Evolutionary conservation across 352 stramenopile genomes (phyloP), one percentile per base, ranked within the genome.

Genomic region (Phytophthora vignae): DNA sequence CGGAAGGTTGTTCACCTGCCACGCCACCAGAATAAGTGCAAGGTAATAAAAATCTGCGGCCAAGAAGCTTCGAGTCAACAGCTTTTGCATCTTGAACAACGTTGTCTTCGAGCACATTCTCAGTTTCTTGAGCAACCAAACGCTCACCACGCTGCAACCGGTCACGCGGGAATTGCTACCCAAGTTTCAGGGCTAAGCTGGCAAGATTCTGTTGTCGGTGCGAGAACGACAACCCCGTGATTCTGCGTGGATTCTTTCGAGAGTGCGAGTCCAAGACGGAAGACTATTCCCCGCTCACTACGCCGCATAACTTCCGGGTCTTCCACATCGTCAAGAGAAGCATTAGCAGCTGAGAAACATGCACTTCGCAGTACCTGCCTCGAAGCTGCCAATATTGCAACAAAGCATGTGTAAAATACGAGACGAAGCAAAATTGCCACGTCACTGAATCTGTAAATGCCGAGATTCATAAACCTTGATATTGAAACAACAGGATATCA

Each of bases 71-170:
- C 44, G 55, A 3, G 15, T 15, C 19, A 67, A 73, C 52, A 46
- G 60, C 8, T 60, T 67, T 11, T 60, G 57, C 36, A 60, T 65
- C 33, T 22, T 69, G 1, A 56, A 55, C 21, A 55, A 69, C 25
- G 25, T 19, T 0, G 27, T 69, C 2, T 74, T 65, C 55, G 60
- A 69, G 22, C 33, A 52, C 7, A 69, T 74, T 22, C 44, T 65
- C 29, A 60, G 54, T 11, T 74, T 65, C n/a, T 8, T 74, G 17
- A 5, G n/a, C 33, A 74, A 69, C 46, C 67, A 68, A 19, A 60
- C 60, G 19, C 59, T 69, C 9, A 61, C 60, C 31, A 64, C 68
- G 54, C 11, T 73, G 67, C 59, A 74, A 12, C 19, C 14, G 31
- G 25, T 73, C 19, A 69, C 67, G 4, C 59, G 67, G 7, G 67